Evolutionary conservation across 2,329 filamentous ascomycete species (phyloP), one percentile per base, ranked within the genome.

Genomic region (Blastomyces gilchristii): DNA sequence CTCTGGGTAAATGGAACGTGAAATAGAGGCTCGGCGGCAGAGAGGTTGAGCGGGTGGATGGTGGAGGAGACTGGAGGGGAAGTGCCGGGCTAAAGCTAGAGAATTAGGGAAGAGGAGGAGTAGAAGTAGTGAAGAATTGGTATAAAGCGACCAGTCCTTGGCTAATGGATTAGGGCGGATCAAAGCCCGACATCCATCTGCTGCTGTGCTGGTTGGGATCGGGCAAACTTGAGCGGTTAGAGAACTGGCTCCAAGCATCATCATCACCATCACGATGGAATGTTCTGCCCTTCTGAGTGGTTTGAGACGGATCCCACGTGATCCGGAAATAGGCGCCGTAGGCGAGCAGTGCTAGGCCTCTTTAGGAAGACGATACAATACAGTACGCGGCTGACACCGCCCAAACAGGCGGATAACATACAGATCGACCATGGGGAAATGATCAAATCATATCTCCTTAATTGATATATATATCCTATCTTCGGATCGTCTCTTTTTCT

Each of bases 101-200:
- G 62, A 59, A 66, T 67, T 67, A 65, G 62, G 64, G 65, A 68
- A 65, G 68, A 64, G 66, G 68, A 66, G 59, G 65, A 61, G 66
- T 28, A 43, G 54, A 25, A 58, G 37, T 43, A 22, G n/a, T 43
- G 37, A 58, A 43, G 54, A 58, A 58, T 58, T 58, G 54, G 37
- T 8, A 22, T 58, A 43, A 25, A 43, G 22, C 18, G 37, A 16
- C 54, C 54, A 58, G 37, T 37, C 37, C 22, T n/a, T 28, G 37
- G 54, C 54, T 25, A n/a, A 28, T 43, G 22, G 54, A 58, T 58
- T 37, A 58, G 54, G 22, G 54, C 18, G 28, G 18, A 58, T 58
- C 37, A 58, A 25, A 22, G 54, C 54, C 37, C 54, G 37, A 28
- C 54, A 58, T 58, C 37, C 37, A 58, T 41, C 54, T 58, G 54